Conservation (phyloP, 148 eudicot species). For the Salicornia ramosissima region DNA sequence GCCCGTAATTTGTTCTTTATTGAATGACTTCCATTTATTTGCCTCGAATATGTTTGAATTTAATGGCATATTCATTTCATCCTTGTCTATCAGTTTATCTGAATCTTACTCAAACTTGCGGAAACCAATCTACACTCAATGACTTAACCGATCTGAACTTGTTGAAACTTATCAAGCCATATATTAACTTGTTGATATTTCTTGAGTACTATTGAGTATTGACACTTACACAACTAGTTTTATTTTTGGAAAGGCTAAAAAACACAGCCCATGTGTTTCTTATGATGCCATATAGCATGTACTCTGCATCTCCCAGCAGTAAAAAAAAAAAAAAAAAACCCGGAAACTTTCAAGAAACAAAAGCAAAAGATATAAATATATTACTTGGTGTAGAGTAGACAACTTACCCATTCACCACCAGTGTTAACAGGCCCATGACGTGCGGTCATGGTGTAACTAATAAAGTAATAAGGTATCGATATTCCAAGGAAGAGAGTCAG, state of each 20-base stretch:
- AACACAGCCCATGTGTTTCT: background rate
- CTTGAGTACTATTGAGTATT: too few relatives aligned
- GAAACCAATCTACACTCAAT: too few relatives aligned
- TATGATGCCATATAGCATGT: background rate
- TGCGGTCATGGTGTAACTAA: constrained; percentile 39
- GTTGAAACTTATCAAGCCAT: too few relatives aligned
- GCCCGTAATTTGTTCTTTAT: too few relatives aligned
- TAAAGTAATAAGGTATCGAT: constrained; percentile 83
- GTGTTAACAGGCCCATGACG: constrained; percentile 77
- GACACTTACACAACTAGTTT: too few relatives aligned
- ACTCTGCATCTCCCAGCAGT: background rate
- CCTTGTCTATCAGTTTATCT: background rate
- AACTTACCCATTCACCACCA: constrained; percentile 77
- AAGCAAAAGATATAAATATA: background rate
- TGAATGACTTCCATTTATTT: too few relatives aligned
- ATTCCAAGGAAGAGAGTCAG: constrained; percentile 80
- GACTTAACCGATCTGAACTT: too few relatives aligned
- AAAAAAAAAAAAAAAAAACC: background rate
- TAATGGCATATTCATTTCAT: too few relatives aligned
- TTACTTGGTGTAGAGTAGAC: background rate
- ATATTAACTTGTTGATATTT: too few relatives aligned
- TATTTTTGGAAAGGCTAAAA: too few relatives aligned
- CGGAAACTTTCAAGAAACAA: background rate
- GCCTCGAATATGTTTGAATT: too few relatives aligned
- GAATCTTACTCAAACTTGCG: background rate